phyloP scores from a whole-genome alignment of 1,139 yeast species.

The Hyphopichia wangnamkhiaoensis region DNA sequence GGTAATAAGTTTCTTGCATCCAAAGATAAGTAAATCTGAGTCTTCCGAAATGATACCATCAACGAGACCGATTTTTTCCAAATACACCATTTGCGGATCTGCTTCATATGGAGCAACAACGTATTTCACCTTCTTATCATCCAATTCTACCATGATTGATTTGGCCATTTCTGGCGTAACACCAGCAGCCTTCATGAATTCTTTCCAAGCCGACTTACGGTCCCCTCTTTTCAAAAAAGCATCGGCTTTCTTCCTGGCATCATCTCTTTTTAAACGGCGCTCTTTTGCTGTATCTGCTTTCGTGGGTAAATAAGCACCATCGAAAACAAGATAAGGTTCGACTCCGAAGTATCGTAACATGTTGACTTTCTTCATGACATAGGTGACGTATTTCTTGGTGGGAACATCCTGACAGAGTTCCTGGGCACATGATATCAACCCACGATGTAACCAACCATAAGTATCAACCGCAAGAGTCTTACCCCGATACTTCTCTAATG shows the following conservation, averaged over 20 bases:
- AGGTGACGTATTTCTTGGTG: conserved; percentile 64
- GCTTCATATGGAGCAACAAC: conserved; percentile 99
- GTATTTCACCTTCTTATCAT: conserved; percentile 58
- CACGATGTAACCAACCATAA: conserved; percentile 94
- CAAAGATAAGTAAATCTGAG: conserved; percentile 89
- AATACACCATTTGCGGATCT: conserved; percentile 92
- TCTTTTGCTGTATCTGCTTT: conserved; percentile 74
- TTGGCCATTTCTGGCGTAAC: conserved; percentile 93
- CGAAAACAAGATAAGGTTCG: conserved; percentile 87
- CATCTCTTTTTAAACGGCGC: conserved; percentile 56
- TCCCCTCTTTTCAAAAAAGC: conserved; percentile 54
- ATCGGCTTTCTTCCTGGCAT: conserved; percentile 59
- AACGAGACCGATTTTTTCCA: conserved; percentile 73
- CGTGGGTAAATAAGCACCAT: conserved; percentile 84
- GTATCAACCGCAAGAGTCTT: conserved; percentile 88
- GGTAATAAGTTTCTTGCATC: conserved; percentile 74
- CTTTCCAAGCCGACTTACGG: conserved; percentile 60
- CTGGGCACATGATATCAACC: conserved; percentile 79
- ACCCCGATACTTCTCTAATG: conserved; percentile 66
- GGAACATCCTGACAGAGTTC: conserved; percentile 75
- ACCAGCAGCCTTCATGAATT: conserved; percentile 77
- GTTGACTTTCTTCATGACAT: conserved; percentile 60
- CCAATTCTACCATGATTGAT: conserved; percentile 73
- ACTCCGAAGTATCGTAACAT: conserved; percentile 71
- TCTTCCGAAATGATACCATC: conserved; percentile 93